Percentiles rank a stretch among this genome's conserved stretches.
Conservation (phyloP, 1,284 basidiomycete genomes). For the Apiotrichum porosum region DNA sequence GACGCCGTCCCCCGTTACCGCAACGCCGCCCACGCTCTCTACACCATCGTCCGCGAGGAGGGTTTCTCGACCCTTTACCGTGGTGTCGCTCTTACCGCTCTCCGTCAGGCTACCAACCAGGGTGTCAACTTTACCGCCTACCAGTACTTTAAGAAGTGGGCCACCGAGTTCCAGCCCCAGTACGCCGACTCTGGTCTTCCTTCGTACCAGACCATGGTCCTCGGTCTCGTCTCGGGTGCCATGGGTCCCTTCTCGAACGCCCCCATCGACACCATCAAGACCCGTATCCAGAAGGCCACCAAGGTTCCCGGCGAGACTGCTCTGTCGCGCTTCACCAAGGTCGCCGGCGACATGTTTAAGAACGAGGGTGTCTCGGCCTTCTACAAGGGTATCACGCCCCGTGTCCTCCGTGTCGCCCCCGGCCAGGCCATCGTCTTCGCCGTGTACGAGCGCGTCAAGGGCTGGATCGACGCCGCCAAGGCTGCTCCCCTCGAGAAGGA, state of each 20-base stretch:
- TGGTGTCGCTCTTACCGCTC: constrained; percentile 86
- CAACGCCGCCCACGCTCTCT: constrained; percentile 94
- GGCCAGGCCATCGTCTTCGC: constrained; percentile 60
- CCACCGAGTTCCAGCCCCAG: constrained; percentile 71
- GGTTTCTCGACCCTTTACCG: constrained; percentile 81
- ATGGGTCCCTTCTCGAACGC: constrained; percentile 97
- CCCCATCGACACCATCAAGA: constrained; percentile 97
- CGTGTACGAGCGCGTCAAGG: constrained; percentile 73
- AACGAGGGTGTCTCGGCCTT: constrained; percentile 85
- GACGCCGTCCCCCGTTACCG: constrained; percentile 89
- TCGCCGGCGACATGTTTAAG: constrained; percentile 87
- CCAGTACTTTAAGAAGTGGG: constrained; percentile 87
- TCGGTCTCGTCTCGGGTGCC: constrained; percentile 92
- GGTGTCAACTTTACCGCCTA: constrained; percentile 98
- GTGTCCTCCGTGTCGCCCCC: constrained; percentile 92
- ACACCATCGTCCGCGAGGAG: constrained; percentile 91
- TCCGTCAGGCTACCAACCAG: constrained; percentile 97
- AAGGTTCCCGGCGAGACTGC: constrained; percentile 73
- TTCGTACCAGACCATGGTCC: constrained; percentile 88
- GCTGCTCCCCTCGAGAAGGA: constrained; percentile 48
- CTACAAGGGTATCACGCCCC: constrained; percentile 95
- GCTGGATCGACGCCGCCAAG: constrained; percentile 64
- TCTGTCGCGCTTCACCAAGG: constrained; percentile 63
- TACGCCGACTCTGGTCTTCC: constrained; percentile 61
- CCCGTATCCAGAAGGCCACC: constrained; percentile 72